Evolutionary conservation across 345 rosid genomes (phyloP).

Genomic region (Iberis pinnata): DNA sequence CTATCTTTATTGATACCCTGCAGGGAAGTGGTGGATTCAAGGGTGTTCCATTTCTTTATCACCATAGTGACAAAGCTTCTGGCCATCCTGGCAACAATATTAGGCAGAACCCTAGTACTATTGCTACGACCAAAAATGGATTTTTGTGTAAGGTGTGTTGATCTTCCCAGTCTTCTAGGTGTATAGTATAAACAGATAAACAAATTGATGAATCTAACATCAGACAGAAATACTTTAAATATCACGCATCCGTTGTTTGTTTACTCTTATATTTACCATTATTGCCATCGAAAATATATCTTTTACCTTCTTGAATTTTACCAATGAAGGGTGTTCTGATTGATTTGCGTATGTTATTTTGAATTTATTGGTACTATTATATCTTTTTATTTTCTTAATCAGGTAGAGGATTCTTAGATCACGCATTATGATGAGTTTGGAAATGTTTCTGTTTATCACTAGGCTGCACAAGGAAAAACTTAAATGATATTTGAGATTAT

Average conservation of each 20-base stretch:
- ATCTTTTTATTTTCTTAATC: background rate
- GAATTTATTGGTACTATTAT: background rate
- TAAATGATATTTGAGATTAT: slow-evolving; percentile 28
- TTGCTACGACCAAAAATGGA: slow-evolving; percentile 30
- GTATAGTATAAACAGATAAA: background rate
- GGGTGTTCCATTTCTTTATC: slow-evolving; percentile 32
- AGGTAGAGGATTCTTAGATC: background rate
- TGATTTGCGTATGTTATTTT: background rate
- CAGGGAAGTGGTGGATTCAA: slow-evolving; percentile 27
- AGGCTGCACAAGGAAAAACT: slow-evolving; percentile 42
- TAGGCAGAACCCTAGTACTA: slow-evolving; percentile 28
- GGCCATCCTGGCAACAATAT: slow-evolving; percentile 15
- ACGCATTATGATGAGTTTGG: background rate
- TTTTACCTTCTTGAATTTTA: no score
- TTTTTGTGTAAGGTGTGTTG: slow-evolving; percentile 35
- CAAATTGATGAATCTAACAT: background rate
- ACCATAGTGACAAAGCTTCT: slow-evolving; percentile 27
- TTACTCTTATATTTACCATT: no score
- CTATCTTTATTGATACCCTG: slow-evolving; percentile 7
- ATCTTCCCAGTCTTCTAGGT: slow-evolving; percentile 1
- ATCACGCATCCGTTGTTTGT: background rate
- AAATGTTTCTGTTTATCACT: background rate
- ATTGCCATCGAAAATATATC: no score
- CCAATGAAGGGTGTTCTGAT: background rate
- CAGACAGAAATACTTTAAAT: background rate